Evolutionary conservation across 192 early-diverging fungal species (phyloP).

Genomic region (Coemansia sp.): DNA sequence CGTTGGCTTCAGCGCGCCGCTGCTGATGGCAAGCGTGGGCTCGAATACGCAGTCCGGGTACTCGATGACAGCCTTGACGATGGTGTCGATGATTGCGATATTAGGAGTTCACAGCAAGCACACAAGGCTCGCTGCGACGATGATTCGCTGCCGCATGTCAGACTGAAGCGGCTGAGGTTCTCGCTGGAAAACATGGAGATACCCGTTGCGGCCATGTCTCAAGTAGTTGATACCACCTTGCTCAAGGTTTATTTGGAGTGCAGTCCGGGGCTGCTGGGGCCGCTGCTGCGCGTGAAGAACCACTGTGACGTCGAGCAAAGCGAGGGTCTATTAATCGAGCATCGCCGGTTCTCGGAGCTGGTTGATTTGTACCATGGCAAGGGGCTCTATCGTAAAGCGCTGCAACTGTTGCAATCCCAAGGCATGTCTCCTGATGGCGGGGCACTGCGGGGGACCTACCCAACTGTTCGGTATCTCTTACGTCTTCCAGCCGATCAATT

Average conservation of each 20-base stretch:
- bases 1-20: constrained; percentile 68
- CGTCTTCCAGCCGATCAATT: constrained; percentile 74
- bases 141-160: constrained; percentile 47
- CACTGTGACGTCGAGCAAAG: constrained; percentile 82
- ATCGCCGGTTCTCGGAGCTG: constrained; percentile 82
- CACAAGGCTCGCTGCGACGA: constrained; percentile 21
- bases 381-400: constrained; percentile 85
- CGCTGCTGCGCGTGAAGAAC: constrained; percentile 90
- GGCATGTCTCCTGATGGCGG: constrained; percentile 53
- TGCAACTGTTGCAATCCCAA: constrained; percentile 76
- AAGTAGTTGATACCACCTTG: constrained; percentile 87
- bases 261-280: constrained; percentile 85
- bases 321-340: constrained; percentile 76
- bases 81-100: constrained; percentile 42
- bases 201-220: constrained; percentile 58
- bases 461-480: constrained; percentile 77
- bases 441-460: constrained; percentile 64
- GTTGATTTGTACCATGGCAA: constrained; percentile 95
- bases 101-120: constrained; percentile 25
- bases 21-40: constrained; percentile 30
- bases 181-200: constrained; percentile 46
- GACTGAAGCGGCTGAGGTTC: constrained; percentile 47
- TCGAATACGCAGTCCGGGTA: constrained; percentile 47
- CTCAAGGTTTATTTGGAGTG: constrained; percentile 88
- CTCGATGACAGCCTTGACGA: constrained; percentile 34